phyloP scores from a whole-genome alignment of 140 eudicot species.

The Erigeron philadelphicus region DNA sequence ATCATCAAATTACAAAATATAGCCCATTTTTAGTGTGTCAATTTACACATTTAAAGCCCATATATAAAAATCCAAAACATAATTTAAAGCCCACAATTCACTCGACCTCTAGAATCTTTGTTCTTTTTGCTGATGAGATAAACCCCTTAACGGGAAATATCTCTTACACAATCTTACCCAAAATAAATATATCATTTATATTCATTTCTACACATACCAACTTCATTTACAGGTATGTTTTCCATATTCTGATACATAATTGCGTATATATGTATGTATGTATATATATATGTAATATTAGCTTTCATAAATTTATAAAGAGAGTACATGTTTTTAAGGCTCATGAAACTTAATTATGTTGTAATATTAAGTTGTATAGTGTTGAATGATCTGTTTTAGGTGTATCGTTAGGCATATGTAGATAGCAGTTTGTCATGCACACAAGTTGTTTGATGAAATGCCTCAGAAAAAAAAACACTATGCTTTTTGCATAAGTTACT shows the following conservation, averaged over 20 bases:
- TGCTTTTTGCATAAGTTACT: too few relatives aligned
- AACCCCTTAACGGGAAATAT: slow-evolving; percentile 26
- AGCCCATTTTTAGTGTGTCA: too few relatives aligned
- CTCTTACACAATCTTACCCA: slow-evolving; percentile 30
- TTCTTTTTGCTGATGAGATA: slow-evolving; percentile 25
- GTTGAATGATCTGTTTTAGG: neutral
- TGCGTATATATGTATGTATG: neutral
- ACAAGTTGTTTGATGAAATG: slow-evolving; percentile 31
- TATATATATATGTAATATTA: neutral
- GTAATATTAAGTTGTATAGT: neutral
- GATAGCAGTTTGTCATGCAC: slow-evolving; percentile 3
- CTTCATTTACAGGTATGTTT: slow-evolving; percentile 29
- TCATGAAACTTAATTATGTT: slow-evolving; percentile 11
- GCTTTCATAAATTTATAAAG: neutral
- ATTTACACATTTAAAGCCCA: too few relatives aligned
- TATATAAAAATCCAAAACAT: too few relatives aligned
- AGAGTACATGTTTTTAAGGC: neutral
- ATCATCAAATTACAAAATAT: too few relatives aligned
- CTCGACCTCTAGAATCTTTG: too few relatives aligned
- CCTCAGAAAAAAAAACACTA: neutral
- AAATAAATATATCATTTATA: neutral
- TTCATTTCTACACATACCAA: neutral
- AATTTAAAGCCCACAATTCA: too few relatives aligned
- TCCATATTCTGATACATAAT: slow-evolving; percentile 15
- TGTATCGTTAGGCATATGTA: neutral